phyloP scores from a whole-genome alignment of 371 early-diverging fungal species.

The Thermomucor indicae-seudaticae region DNA sequence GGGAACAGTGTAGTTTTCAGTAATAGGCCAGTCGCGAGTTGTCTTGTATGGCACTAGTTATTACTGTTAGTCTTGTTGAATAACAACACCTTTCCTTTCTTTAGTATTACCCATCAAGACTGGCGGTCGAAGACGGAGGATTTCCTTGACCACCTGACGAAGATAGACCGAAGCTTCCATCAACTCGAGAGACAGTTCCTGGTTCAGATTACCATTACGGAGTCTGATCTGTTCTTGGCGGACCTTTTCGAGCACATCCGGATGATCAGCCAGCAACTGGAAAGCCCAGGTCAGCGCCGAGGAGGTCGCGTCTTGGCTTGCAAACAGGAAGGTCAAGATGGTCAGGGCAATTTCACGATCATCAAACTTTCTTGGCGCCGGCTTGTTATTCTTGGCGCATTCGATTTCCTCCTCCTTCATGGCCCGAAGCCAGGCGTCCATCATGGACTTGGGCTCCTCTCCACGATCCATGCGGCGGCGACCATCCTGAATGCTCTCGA shows the following conservation, averaged over 20 bases:
- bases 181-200: constrained; percentile 31
- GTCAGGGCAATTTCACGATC: constrained; percentile 48
- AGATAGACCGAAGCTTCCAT: constrained; percentile 39
- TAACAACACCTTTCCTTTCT: not conserved
- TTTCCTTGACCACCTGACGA: constrained; percentile 48
- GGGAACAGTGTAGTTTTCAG: constrained; percentile 39
- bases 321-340: constrained; percentile 47
- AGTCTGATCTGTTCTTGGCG: constrained; percentile 36
- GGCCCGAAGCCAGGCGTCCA: constrained; percentile 48
- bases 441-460: constrained; percentile 34
- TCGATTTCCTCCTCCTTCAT: constrained; percentile 37
- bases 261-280: constrained; percentile 48
- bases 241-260: constrained; percentile 40
- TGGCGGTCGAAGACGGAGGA: constrained; percentile 47
- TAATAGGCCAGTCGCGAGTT: constrained; percentile 39
- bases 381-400: constrained; percentile 25
- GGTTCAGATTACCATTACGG: constrained; percentile 26
- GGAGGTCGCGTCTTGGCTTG: constrained; percentile 51
- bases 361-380: constrained; percentile 39
- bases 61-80: not conserved
- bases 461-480: constrained; percentile 39
- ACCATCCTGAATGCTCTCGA: constrained; percentile 35
- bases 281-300: constrained; percentile 52
- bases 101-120: constrained; percentile 41
- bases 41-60: constrained; percentile 42